Conservation (phyloP, 495 filamentous ascomycete genomes). For the Tuber borchii region DNA sequence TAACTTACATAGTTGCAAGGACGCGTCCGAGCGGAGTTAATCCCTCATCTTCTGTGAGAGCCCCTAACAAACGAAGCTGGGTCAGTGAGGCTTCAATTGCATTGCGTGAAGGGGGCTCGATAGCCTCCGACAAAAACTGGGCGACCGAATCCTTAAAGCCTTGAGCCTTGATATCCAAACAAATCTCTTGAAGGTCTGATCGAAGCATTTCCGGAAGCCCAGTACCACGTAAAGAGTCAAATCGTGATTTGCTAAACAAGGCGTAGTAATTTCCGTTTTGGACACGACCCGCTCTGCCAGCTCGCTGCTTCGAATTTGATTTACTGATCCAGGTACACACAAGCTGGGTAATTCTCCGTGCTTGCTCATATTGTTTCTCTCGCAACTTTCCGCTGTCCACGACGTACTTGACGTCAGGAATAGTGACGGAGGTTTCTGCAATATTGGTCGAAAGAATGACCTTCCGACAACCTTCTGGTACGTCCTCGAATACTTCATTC, state of each 20-base stretch:
- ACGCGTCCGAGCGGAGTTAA: constrained; percentile 52
- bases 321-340: constrained; percentile 52
- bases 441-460: constrained; percentile 57
- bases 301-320: constrained; percentile 53
- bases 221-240: constrained; percentile 47
- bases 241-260: constrained; percentile 50
- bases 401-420: constrained; percentile 55
- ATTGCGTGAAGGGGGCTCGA: constrained; percentile 50
- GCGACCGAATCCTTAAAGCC: constrained; percentile 46
- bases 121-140: constrained; percentile 49
- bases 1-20: constrained; percentile 45
- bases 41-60: constrained; percentile 49
- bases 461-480: constrained; percentile 50
- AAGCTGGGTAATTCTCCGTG: constrained; percentile 46
- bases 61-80: constrained; percentile 47
- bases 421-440: constrained; percentile 57
- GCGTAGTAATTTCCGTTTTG: constrained; percentile 56
- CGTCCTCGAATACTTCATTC: constrained; percentile 46
- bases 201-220: constrained; percentile 50
- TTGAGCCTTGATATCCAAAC: constrained; percentile 49
- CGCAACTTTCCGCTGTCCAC: constrained; percentile 54
- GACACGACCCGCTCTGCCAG: constrained; percentile 56
- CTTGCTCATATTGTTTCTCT: constrained; percentile 50
- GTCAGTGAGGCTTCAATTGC: constrained; percentile 48
- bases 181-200: constrained; percentile 50